phyloP scores from a whole-genome alignment of 2,329 filamentous ascomycete genomes.

The Sporothrix phasma region DNA sequence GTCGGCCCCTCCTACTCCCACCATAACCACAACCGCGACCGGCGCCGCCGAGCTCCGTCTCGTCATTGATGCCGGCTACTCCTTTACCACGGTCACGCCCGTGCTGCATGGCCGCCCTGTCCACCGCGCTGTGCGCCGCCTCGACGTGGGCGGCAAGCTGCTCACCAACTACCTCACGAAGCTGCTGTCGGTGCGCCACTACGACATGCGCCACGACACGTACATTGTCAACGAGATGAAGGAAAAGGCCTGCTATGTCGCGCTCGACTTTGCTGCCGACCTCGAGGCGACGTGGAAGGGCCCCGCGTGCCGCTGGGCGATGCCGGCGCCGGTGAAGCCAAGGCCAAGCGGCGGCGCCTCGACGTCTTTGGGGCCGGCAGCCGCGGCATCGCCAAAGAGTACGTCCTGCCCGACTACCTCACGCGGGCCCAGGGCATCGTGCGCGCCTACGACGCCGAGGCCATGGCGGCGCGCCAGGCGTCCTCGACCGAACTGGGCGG shows the following conservation, averaged over 20 bases:
- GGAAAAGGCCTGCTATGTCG: constrained; percentile 77
- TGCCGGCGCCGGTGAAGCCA: constrained; percentile 28
- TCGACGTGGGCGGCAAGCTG: constrained; percentile 87
- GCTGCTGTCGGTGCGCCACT: constrained; percentile 79
- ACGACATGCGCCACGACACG: constrained; percentile 90
- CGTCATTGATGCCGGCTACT: constrained; percentile 85
- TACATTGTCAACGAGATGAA: constrained; percentile 96
- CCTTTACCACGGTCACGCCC: constrained; percentile 83
- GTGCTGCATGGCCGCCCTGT: constrained; percentile 71
- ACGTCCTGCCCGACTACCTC: constrained; percentile 77
- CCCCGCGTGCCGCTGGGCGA: constrained; percentile 32
- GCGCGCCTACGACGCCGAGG: constrained; percentile 64
- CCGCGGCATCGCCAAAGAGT: constrained; percentile 69
- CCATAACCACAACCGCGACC: neutral
- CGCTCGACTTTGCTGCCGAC: constrained; percentile 63
- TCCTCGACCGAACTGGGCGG: constrained; percentile 35
- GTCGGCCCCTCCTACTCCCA: neutral
- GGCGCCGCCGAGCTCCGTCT: constrained; percentile 69
- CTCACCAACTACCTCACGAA: constrained; percentile 89
- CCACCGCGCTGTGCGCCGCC: constrained; percentile 68
- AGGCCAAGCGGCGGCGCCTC: constrained; percentile 47
- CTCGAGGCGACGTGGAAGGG: constrained; percentile 81
- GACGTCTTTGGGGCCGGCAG: constrained; percentile 36
- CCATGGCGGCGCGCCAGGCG: constrained; percentile 33
- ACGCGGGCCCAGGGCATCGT: constrained; percentile 53